Conservation (phyloP, 2,329 filamentous ascomycete genomes). For the Stemphylium lycopersici region DNA sequence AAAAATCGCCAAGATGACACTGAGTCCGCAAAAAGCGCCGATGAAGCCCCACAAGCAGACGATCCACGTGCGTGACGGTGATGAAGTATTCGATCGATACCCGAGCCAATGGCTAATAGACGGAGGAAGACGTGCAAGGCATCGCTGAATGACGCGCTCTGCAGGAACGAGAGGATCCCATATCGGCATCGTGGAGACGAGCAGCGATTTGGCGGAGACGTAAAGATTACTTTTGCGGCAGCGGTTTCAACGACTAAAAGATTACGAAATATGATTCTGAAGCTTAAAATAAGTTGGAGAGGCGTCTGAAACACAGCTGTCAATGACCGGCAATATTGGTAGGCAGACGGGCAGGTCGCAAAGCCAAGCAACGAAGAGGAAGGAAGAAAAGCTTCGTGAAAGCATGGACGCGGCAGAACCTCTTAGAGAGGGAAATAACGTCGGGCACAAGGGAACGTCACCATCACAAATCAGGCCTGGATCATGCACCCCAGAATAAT, state of each 20-base stretch:
- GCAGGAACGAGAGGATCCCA: slow-evolving; percentile 35
- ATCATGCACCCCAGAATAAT: slow-evolving; percentile 30
- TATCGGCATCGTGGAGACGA: slow-evolving; percentile 23
- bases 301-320: no score
- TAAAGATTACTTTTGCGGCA: background rate
- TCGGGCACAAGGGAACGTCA: slow-evolving; percentile 21
- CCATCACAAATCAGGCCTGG: background rate
- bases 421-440: slow-evolving; percentile 16
- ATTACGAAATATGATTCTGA: background rate
- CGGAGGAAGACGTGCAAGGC: slow-evolving; percentile 60
- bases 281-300: no score
- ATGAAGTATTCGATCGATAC: slow-evolving; percentile 42
- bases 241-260: background rate
- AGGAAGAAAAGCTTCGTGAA: slow-evolving; percentile 14
- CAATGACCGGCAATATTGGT: background rate
- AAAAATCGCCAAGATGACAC: slow-evolving; percentile 50
- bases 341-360: background rate
- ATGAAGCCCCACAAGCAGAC: slow-evolving; percentile 52
- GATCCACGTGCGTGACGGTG: slow-evolving; percentile 37
- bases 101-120: slow-evolving; percentile 71
- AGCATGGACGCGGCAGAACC: slow-evolving; percentile 21
- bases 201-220: background rate
- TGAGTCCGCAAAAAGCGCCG: slow-evolving; percentile 52
- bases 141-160: slow-evolving; percentile 37
- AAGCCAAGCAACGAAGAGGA: slow-evolving; percentile 6